Conservation (phyloP, 2,329 filamentous ascomycete genomes). For the Rutstroemia sp. region DNA sequence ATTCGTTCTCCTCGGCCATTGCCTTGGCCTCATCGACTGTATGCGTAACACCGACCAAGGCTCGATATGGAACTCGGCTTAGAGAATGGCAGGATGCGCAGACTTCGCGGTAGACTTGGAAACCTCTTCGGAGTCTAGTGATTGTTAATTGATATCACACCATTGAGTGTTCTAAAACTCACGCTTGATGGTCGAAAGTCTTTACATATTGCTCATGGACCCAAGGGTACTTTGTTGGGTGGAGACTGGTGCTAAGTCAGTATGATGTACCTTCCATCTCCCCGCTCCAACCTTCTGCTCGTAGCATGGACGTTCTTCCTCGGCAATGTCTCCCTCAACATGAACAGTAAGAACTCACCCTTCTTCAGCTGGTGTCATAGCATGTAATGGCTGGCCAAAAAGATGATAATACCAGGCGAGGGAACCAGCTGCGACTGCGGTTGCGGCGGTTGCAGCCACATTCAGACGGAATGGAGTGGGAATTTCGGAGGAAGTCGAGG, state of each 20-base stretch:
- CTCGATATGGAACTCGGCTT: slow-evolving; percentile 85
- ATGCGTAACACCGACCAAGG: slow-evolving; percentile 83
- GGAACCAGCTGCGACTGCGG: slow-evolving; percentile 77
- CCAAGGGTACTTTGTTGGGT: slow-evolving; percentile 90
- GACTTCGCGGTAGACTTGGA: slow-evolving; percentile 98
- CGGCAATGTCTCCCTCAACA: not conserved
- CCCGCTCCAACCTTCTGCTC: not conserved
- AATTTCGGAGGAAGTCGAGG: slow-evolving; percentile 59
- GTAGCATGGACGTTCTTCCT: not conserved
- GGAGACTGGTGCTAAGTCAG: slow-evolving; percentile 54
- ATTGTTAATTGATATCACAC: slow-evolving; percentile 1
- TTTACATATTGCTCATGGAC: slow-evolving; percentile 86
- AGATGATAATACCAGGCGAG: slow-evolving; percentile 97
- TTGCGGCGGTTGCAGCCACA: slow-evolving; percentile 79
- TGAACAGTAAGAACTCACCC: slow-evolving; percentile 58
- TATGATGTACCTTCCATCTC: slow-evolving; percentile 9
- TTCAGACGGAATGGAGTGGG: slow-evolving; percentile 76
- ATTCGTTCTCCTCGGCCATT: slow-evolving; percentile 96
- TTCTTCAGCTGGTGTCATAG: slow-evolving; percentile 92
- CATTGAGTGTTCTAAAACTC: slow-evolving; percentile 40
- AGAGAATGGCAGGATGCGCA: slow-evolving; percentile 98
- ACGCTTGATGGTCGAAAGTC: slow-evolving; percentile 96
- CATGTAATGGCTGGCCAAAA: slow-evolving; percentile 81
- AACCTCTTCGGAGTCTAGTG: slow-evolving; percentile 89
- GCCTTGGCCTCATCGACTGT: slow-evolving; percentile 98